Conservation (phyloP, 768 basidiomycete species). For the Rhizopogon roseolus region DNA sequence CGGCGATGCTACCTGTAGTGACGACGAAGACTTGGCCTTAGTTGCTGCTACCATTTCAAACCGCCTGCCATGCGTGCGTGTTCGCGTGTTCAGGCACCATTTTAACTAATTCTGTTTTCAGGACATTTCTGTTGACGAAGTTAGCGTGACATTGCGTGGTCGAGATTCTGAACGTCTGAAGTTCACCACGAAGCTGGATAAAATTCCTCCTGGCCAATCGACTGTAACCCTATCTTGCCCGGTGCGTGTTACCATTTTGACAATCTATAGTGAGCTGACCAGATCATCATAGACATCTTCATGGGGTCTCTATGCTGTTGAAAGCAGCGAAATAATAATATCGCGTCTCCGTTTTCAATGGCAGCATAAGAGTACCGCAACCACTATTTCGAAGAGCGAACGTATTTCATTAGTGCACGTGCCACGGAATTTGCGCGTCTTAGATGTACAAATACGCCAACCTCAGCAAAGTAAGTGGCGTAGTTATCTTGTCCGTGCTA, state of each 20-base stretch:
- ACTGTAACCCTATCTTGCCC: conserved; percentile 60
- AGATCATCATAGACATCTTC: conserved; percentile 52
- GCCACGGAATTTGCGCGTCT: conserved; percentile 53
- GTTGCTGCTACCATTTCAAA: conserved; percentile 62
- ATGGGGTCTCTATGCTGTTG: conserved; percentile 63
- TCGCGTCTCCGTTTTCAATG: conserved; percentile 66
- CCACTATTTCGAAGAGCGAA: conserved; percentile 21
- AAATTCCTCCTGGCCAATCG: conserved; percentile 57
- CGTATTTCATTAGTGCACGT: conserved; percentile 50
- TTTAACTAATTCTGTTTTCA: conserved; percentile 24
- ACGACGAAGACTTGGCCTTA: conserved; percentile 62
- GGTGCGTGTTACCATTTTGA: conserved; percentile 39
- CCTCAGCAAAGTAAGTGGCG: conserved; percentile 35
- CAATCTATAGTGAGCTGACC: conserved; percentile 1
- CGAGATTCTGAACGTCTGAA: conserved; percentile 57
- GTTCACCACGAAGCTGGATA: conserved; percentile 40
- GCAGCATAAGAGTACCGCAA: conserved; percentile 36
- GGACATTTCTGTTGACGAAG: conserved; percentile 58
- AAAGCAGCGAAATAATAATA: conserved; percentile 62
- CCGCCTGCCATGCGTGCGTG: conserved; percentile 68
- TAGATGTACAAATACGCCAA: conserved; percentile 61
- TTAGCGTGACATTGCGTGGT: conserved; percentile 57
- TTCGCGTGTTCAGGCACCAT: background rate
- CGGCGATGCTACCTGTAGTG: conserved; percentile 43
- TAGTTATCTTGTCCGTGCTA: conserved; percentile 9